Evolutionary conservation across 305 asterid genomes (phyloP), one percentile per base, ranked within the genome.

Genomic region (Fraxinus nigra): DNA sequence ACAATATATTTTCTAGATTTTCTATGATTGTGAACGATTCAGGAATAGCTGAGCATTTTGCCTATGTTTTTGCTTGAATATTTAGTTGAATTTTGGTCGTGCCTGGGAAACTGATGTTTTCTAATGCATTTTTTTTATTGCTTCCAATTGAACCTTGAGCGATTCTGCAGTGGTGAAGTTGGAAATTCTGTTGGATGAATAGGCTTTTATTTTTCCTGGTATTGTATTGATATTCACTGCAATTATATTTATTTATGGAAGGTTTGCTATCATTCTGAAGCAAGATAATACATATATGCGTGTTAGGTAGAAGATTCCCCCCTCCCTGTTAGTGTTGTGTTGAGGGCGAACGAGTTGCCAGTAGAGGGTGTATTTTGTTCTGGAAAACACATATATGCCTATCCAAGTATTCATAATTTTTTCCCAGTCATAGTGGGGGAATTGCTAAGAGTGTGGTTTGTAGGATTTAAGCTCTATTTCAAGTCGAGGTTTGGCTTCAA

Each of bases 151-250:
- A 43, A 30, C 78, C 30, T 65, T 51, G 40, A 65, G 61, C 56
- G 72, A 54, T 48, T 63, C 24, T 34, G 34, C 37, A 72, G 37
- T 32, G 77, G 75, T 78, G 81, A 65, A 69, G 82, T 75, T 78
- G 72, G 54, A 63, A 46, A 61, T 13, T 11, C 46, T 56, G 67
- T 18, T 56, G 28, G 18, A 18, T n/a, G 26, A 30, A 24, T 24
- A 24, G 26, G 33, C 33, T 30, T 30, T 30, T 24, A n/a, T 30
- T 30, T 30, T 30, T 28, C 32, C 32, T 28, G 32, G 32, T 28
- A 4, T n/a, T 18, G 26, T 56, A n/a, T 5, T 56, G 2, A 56
- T 56, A 16, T n/a, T 18, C 8, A 56, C 24, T 56, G 67, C 67
- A 56, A 26, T 16, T 16, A 18, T 56, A 56, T 20, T 6, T 56